Percentiles rank a stretch among this genome's conserved stretches.
Evolutionary conservation across 805 yeast genomes (phyloP).

Genomic region (Wickerhamiella kurtzmanii): DNA sequence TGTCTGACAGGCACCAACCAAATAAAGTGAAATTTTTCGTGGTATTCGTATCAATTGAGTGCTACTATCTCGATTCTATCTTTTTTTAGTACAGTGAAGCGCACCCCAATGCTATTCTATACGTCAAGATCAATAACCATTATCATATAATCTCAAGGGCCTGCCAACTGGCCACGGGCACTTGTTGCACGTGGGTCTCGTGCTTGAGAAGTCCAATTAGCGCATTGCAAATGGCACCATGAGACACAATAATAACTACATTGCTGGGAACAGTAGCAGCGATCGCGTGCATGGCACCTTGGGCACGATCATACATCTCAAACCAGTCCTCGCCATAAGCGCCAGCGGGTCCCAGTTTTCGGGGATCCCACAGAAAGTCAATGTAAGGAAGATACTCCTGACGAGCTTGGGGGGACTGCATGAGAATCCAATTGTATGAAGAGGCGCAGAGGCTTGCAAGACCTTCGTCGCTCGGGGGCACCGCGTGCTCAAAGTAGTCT

Average conservation of each 20-base stretch:
- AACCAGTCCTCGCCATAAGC: slow-evolving; percentile 28
- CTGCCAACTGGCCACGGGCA: slow-evolving; percentile 19
- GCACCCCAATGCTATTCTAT: too few species aligned
- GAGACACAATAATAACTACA: slow-evolving; percentile 24
- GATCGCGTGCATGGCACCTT: slow-evolving; percentile 14
- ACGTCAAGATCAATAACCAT: too few species aligned
- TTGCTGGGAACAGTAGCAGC: not conserved
- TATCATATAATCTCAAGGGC: not conserved
- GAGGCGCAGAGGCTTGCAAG: slow-evolving; percentile 14
- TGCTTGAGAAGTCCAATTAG: slow-evolving; percentile 23
- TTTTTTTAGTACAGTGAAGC: too few species aligned
- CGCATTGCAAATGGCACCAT: slow-evolving; percentile 30
- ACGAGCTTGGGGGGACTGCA: slow-evolving; percentile 3
- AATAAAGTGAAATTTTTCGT: too few species aligned
- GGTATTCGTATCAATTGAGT: too few species aligned
- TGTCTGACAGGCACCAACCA: too few species aligned
- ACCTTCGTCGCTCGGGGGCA: slow-evolving; percentile 27
- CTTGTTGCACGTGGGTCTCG: slow-evolving; percentile 23
- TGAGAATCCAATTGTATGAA: slow-evolving; percentile 18
- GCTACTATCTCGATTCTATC: too few species aligned
- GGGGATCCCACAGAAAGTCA: slow-evolving; percentile 12
- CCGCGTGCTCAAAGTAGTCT: slow-evolving; percentile 24
- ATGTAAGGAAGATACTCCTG: slow-evolving; percentile 5
- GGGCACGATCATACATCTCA: slow-evolving; percentile 25
- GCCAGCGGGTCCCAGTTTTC: slow-evolving; percentile 16